Percentiles rank a stretch among this genome's conserved stretches.
Evolutionary conservation across 176 grass and related monocot species (phyloP).

Genomic region (sorghum (Sorghum bicolor)): DNA sequence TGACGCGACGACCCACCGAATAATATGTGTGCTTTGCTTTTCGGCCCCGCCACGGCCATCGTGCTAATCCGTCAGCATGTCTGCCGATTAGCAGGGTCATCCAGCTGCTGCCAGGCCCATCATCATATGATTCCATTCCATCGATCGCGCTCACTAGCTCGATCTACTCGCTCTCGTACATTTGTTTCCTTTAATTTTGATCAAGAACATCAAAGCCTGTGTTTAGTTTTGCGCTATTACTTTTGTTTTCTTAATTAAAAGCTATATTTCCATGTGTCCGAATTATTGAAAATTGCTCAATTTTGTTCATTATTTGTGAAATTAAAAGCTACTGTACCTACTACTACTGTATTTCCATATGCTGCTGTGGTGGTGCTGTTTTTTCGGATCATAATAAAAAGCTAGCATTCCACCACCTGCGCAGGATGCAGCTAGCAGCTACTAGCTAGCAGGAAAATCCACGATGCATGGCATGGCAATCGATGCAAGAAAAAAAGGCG

Average conservation of each 20-base stretch:
- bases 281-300: too few species aligned
- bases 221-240: background rate
- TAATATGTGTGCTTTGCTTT: constrained; percentile 14
- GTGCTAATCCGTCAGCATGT: constrained; percentile 38
- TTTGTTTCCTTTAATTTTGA: background rate
- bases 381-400: background rate
- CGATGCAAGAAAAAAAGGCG: background rate
- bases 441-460: background rate
- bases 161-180: background rate
- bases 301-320: too few species aligned
- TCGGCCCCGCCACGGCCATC: constrained; percentile 11
- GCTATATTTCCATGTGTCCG: too few species aligned
- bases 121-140: background rate
- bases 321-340: too few species aligned
- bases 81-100: constrained; percentile 10
- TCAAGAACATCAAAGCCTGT: background rate
- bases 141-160: background rate
- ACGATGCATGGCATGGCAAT: background rate
- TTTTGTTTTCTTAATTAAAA: too few species aligned
- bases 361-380: background rate
- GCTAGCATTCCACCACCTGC: background rate
- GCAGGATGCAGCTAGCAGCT: background rate
- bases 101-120: background rate
- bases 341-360: too few species aligned
- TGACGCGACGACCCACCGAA: constrained; percentile 2